Base-by-base conservation (phyloP, 2,329 filamentous ascomycete species). In the Microcyclosporella mali region DNA sequence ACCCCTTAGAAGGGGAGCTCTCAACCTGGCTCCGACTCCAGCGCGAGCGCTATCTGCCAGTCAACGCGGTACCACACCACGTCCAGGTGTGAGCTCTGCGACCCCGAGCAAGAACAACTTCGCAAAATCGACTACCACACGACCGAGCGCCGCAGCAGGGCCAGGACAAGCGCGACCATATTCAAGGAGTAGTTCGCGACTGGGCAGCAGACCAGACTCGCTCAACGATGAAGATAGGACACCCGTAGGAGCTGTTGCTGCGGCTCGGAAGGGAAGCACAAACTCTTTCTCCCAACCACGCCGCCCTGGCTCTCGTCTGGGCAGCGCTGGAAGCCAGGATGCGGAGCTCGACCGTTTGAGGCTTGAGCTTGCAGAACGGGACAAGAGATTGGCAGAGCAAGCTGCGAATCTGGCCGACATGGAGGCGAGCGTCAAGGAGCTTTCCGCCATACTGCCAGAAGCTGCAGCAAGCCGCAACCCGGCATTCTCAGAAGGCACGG, bases 321-420 rank as follows among this genome's bases (percentile, higher is more conserved):
- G 56, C 15, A 59, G 53, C 35, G 51, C 48, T 7, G 55, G 57
- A 15, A 48, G 43, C 3, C 40, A 49, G 12, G 59, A 62, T 6
- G 58, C 64, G 25, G 86, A 95, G 61, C 65, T 94, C 6, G 81
- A 84, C 55, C 75, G 79, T 25, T 71, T 98, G 19, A 81, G 79
- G 47, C 70, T 73, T 30, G 79, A 90, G 63, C 73, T 97, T 15
- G 81, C 88, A 51, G 88, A 95, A 49, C 82, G 88, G 21, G 88
- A 97, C 55, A 79, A 75, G 52, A 87, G 95, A 62, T 70, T 98
- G n/a, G 84, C 82, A 55, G 92, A 95, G 33, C 92, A 98, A 64
- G 82, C 87, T 2, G 71, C 79, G 3, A 86, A 83, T 14, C 69
- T 98, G 40, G 75, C 81, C 11, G 92, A 98, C 55, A 95, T 98